Percentiles rank a stretch among this genome's conserved stretches.
phyloP scores from a whole-genome alignment of 805 yeast species.

The Candida patagonica region DNA sequence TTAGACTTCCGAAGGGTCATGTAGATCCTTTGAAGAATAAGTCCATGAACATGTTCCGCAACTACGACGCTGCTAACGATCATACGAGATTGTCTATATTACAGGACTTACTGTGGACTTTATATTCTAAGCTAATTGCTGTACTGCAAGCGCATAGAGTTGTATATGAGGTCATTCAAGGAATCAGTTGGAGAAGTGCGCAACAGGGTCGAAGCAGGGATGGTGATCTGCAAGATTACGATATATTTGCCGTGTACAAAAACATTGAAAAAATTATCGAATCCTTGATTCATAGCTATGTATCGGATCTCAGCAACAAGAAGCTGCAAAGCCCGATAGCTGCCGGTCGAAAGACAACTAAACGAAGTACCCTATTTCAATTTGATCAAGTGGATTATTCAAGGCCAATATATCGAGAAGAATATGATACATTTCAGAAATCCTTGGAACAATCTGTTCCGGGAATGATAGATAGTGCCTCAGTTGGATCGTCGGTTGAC shows the following conservation, averaged over 20 bases:
- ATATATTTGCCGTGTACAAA: slow-evolving; percentile 36
- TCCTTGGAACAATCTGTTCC: slow-evolving; percentile 60
- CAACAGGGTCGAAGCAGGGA: slow-evolving; percentile 4
- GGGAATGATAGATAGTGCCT: slow-evolving; percentile 39
- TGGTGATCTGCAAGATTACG: slow-evolving; percentile 24
- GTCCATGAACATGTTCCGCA: slow-evolving; percentile 9
- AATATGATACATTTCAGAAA: slow-evolving; percentile 33
- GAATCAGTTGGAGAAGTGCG: slow-evolving; percentile 9
- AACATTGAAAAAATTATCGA: slow-evolving; percentile 35
- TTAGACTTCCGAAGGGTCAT: slow-evolving; percentile 38
- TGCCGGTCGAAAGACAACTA: slow-evolving; percentile 1
- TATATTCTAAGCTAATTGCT: slow-evolving; percentile 54
- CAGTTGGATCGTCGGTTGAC: slow-evolving; percentile 16
- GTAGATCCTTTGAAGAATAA: slow-evolving; percentile 17
- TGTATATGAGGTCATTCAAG: slow-evolving; percentile 43
- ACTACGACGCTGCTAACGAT: slow-evolving; percentile 28
- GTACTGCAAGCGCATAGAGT: slow-evolving; percentile 65
- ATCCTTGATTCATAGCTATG: slow-evolving; percentile 31
- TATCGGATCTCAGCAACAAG: slow-evolving; percentile 14
- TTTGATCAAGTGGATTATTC: slow-evolving; percentile 26
- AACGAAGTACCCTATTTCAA: slow-evolving; percentile 14
- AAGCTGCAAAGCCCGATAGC: not conserved
- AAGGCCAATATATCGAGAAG: slow-evolving; percentile 17
- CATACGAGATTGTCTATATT: slow-evolving; percentile 37
- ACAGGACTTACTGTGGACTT: slow-evolving; percentile 59